Base-by-base conservation (phyloP, 1,284 basidiomycete species). In the Apiotrichum domesticum region DNA sequence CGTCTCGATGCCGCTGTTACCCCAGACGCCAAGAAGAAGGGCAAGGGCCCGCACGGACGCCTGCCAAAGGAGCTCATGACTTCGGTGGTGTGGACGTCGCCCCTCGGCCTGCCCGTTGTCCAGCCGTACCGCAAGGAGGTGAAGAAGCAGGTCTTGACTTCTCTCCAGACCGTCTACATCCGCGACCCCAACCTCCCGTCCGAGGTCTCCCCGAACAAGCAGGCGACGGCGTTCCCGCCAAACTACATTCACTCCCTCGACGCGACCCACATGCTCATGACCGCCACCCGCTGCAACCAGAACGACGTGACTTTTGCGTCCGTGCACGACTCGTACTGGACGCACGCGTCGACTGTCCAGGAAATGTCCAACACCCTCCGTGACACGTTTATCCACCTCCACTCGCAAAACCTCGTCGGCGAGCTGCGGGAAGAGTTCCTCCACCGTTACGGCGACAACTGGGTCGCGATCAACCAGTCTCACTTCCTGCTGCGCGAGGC, bases 261-360 rank as follows among this genome's bases (percentile, higher is more conserved):
- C 74, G 96, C 96, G 3, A 97, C 95, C 1, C 96, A 99, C 78
- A 98, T 99, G 94, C 87, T 98, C 82, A 78, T 98, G 63, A 98
- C 94, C 1, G 94, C 95, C n/a, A 80, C 96, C 43, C 87, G 90
- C 68, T 97, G 90, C 72, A 79, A 82, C 66, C 87, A 89, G 73
- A 61, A 84, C 67, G 81, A 80, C 48, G 73, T 96, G 58, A 87
- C 87, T 0, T 98, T 98, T 72, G 95, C 94, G 0, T 90, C 91
- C 3, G 96, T 98, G 11, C 95, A 99, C 76, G 96, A 99, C 74
- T 97, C 93, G 1, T 99, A 98, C 79, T 99, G 95, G 95, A 98
- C 95, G 6, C 95, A 99, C 72, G 89, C 95, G 0, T 83, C 80
- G 41, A 84, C 83, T 61, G 88, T 98, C 59, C 90, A 97, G 75